Percentiles rank a stretch among this genome's conserved stretches.
Evolutionary conservation across 306 rosid species (phyloP).

Genomic region (Vigna hirtella): DNA sequence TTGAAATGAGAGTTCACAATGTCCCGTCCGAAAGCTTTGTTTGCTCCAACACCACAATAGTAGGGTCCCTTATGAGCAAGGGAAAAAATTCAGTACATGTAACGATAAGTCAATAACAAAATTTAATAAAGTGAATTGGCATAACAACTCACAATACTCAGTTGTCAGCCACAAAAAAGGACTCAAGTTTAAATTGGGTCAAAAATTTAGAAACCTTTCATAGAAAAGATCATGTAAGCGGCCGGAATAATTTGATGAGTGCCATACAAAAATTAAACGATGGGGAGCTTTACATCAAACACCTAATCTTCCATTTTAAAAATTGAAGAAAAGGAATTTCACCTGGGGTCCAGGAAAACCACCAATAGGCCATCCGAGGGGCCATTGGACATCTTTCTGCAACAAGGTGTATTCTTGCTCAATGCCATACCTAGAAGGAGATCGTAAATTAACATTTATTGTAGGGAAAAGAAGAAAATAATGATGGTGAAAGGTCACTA

Average conservation of each 20-base stretch:
- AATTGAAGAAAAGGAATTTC: background rate
- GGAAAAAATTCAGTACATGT: background rate
- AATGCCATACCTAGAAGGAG: conserved; percentile 76
- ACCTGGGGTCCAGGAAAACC: conserved; percentile 96
- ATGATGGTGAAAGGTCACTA: background rate
- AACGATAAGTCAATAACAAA: background rate
- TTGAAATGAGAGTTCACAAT: conserved; percentile 86
- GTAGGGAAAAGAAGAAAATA: background rate
- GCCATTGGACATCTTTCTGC: conserved; percentile 83
- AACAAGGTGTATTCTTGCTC: conserved; percentile 96
- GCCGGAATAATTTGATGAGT: background rate
- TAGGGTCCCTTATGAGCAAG: conserved; percentile 76
- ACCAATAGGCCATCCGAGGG: conserved; percentile 89
- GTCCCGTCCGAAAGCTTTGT: conserved; percentile 91
- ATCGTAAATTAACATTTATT: background rate
- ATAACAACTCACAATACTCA: background rate
- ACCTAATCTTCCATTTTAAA: background rate
- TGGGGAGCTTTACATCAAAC: background rate
- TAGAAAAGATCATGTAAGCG: background rate
- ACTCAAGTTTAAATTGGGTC: background rate
- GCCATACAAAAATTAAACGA: background rate
- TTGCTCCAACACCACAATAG: conserved; percentile 81
- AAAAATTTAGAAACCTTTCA: background rate
- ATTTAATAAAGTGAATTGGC: background rate
- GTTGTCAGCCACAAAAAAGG: background rate